A percentile compares a stretch with the other conserved stretches of the same genome.
phyloP scores from a whole-genome alignment of 208 protist species.

The Trypanosoma avium region DNA sequence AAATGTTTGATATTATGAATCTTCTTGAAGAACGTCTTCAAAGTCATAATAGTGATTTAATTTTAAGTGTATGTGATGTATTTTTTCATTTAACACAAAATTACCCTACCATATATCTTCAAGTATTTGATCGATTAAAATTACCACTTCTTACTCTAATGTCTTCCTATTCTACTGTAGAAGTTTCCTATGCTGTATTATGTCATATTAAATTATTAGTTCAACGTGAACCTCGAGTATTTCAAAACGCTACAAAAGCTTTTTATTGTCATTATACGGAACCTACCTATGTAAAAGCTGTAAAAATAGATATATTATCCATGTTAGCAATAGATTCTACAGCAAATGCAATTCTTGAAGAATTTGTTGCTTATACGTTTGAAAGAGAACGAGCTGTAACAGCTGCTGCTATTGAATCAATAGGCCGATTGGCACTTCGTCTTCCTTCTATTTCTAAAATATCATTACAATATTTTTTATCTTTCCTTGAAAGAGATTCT shows the following conservation, averaged over 20 bases:
- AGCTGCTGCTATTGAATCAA: slow-evolving; percentile 30
- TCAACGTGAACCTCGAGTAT: slow-evolving; percentile 57
- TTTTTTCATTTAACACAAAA: slow-evolving; percentile 91
- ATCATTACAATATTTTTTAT: slow-evolving; percentile 43
- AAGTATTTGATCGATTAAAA: slow-evolving; percentile 77
- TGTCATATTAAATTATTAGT: slow-evolving; percentile 85
- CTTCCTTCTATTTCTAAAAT: slow-evolving; percentile 23
- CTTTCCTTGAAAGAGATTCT: slow-evolving; percentile 59
- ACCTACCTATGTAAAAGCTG: slow-evolving; percentile 76
- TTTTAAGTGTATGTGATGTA: slow-evolving; percentile 76
- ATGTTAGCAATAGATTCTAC: slow-evolving; percentile 49
- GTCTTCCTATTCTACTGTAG: slow-evolving; percentile 41
- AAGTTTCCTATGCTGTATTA: slow-evolving; percentile 72
- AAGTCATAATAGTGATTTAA: slow-evolving; percentile 84
- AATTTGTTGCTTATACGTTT: slow-evolving; percentile 67
- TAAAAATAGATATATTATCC: slow-evolving; percentile 86
- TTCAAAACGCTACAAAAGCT: slow-evolving; percentile 40
- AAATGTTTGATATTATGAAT: slow-evolving; percentile 94
- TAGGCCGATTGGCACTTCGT: slow-evolving; percentile 36
- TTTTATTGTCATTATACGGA: slow-evolving; percentile 82
- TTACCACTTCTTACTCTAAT: slow-evolving; percentile 83
- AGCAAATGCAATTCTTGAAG: slow-evolving; percentile 58
- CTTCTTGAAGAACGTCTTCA: slow-evolving; percentile 89
- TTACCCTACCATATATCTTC: slow-evolving; percentile 60
- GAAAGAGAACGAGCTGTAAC: slow-evolving; percentile 32